Base-by-base conservation (phyloP, 768 basidiomycete genomes). In the Infundibulicybe gibba region DNA sequence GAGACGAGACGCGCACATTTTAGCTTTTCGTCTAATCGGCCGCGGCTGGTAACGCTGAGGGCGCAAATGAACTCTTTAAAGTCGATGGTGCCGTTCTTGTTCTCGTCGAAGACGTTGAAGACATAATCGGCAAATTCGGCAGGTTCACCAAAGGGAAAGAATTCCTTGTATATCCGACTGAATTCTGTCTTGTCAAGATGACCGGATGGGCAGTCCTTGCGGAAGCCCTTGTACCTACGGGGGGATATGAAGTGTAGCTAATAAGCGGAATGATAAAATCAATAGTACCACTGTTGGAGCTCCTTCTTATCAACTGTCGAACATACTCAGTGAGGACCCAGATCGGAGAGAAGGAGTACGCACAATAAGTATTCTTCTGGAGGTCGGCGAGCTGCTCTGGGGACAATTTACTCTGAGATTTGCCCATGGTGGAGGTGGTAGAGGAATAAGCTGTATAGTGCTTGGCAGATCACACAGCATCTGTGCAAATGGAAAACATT, bases 61-160 rank as follows among this genome's bases (percentile, higher is more conserved):
- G 97, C 97, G 59, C 93, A 94, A 61, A 99, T 98, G 71, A 99
- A 99, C 72, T 97, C 95, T 59, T 94, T 95, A 69, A 99, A 99
- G 72, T 99, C 97, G 70, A 99, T 99, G 20, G 89, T 92, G 47
- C 91, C 92, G 68, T 90, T 94, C 77, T 87, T 85, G 75, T 95
- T 91, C 61, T 86, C 84, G 63, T 95, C 92, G 63, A 94, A 94
- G 49, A 97, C 94, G 60, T 97, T 94, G 78, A 99, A 99, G 60
- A 99, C 95, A 58, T 95, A 94, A 67, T 97, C 90, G 33, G 97
- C 94, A 61, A 99, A 99, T 64, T 95, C 89, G 49, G 75, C 83
- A 6, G 97, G 95, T 66, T 99, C 95, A 52, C 97, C 97, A 60
- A 99, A 99, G 19, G 97, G 97, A 77, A 99, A 99, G 87, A 99